Conservation (phyloP, 495 filamentous ascomycete species). For the Polyplosphaeria fusca region DNA sequence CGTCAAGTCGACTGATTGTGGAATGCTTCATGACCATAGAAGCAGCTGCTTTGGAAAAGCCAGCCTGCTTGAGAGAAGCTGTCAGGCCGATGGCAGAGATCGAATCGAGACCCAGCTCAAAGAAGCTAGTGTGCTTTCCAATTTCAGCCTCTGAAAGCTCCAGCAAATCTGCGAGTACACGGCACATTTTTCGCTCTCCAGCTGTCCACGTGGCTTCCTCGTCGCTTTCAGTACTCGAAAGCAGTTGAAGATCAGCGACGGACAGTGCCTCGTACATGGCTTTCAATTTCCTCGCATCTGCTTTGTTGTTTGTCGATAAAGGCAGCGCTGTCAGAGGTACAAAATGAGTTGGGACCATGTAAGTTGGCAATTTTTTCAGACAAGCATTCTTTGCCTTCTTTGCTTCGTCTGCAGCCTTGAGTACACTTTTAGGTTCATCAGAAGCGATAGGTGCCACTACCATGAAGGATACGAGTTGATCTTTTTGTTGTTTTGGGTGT, state of each 20-base stretch:
- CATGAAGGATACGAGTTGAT: conserved; percentile 70
- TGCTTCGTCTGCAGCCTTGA: conserved; percentile 29
- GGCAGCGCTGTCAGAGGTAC: conserved; percentile 62
- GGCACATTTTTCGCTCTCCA: conserved; percentile 48
- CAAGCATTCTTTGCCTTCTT: conserved; percentile 51
- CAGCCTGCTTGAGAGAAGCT: conserved; percentile 41
- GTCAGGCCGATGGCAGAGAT: conserved; percentile 70
- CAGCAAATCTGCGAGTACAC: conserved; percentile 52
- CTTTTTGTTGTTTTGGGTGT: conserved; percentile 60
- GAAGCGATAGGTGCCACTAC: conserved; percentile 33
- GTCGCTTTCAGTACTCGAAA: conserved; percentile 41
- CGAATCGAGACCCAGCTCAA: conserved; percentile 79
- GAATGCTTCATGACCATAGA: conserved; percentile 66
- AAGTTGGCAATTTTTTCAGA: conserved; percentile 58
- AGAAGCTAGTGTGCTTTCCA: conserved; percentile 60
- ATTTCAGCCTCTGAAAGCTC: conserved; percentile 46
- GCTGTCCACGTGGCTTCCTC: conserved; percentile 40
- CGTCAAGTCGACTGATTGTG: conserved; percentile 49
- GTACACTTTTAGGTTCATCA: conserved; percentile 16
- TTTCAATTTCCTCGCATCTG: conserved; percentile 60
- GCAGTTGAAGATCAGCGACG: conserved; percentile 54
- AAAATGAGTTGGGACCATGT: conserved; percentile 77
- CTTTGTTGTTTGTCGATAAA: conserved; percentile 71
- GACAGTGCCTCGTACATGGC: conserved; percentile 56
- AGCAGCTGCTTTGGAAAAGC: conserved; percentile 56